Base-by-base conservation (phyloP, 2,329 filamentous ascomycete species). In the Aspergillus nomiae region DNA sequence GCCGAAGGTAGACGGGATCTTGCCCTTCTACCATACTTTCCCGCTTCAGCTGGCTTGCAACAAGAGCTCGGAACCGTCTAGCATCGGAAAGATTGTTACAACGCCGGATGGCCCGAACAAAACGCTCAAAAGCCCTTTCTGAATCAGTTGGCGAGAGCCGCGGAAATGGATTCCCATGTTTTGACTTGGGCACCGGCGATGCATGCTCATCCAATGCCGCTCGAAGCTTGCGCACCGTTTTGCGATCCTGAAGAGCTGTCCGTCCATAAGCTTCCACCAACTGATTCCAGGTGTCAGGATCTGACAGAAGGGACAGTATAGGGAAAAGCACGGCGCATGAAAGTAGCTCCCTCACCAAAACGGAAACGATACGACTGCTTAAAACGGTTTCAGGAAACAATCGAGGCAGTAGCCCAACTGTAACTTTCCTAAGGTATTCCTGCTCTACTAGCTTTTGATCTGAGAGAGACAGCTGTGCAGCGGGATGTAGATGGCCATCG, bases 261-360 rank as follows among this genome's bases (percentile, higher is more conserved):
- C 92, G 89, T 21, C 93, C 89, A 77, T 90, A 92, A 61, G 90
- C 94, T 77, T 98, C 94, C 85, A 98, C 92, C 63, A 97, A 79
- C 76, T 97, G 94, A 72, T 99, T 98, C 94, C 94, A 99, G 10
- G 91, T 96, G 80, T 99, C 96, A 1, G 96, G 94, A 70, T 99
- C 94, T 6, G 92, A 87, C 21, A 99, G 82, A 65, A 93, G 82
- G 70, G 90, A 88, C 74, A 97, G 84, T 26, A 96, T 81, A 0
- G 95, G 95, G 48, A 88, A 89, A 43, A 99, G 82, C 45, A 99
- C 89, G n/a, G 92, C 92, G 77, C 95, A 97, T 26, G 92, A 85
- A n/a, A 97, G 87, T 64, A 99, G 90, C 80, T 99, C 96, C 70
- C 91, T 89, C 63, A 97, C 86, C 59, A 99, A 82, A 41, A 90